These are phyloP conservation scores for Deinandra increscens DNA, from an alignment of 129 eudicot species.

Conservation along the genomic window DNA sequence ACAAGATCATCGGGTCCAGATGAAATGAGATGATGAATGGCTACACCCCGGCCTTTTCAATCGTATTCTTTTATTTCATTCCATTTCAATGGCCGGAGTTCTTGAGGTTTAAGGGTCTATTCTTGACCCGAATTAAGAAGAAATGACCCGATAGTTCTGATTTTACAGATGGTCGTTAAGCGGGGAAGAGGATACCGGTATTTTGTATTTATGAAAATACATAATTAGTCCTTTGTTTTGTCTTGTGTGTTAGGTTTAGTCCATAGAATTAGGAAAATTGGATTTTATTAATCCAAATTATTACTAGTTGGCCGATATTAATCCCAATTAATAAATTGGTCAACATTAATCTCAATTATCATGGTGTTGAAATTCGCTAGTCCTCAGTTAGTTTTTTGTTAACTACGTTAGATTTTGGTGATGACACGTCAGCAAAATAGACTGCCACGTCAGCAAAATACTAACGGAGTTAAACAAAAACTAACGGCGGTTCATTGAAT, in stretches of 20 bases:
- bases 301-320: too few relatives aligned
- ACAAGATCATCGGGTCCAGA: neutral
- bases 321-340: too few relatives aligned
- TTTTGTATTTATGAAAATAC: neutral
- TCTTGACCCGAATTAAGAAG: slow-evolving; percentile 17
- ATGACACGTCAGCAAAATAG: too few relatives aligned
- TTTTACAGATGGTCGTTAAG: neutral
- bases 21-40: neutral
- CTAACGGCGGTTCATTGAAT: too few relatives aligned
- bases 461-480: too few relatives aligned
- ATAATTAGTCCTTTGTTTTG: slow-evolving; percentile 25
- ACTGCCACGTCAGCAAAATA: too few relatives aligned
- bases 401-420: too few relatives aligned
- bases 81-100: slow-evolving; percentile 25
- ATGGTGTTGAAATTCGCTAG: too few relatives aligned
- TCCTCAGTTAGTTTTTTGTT: too few relatives aligned
- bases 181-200: slow-evolving; percentile 28
- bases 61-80: slow-evolving; percentile 6
- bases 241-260: neutral
- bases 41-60: slow-evolving; percentile 16
- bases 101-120: neutral
- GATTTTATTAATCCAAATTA: too few relatives aligned
- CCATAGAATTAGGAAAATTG: too few relatives aligned
- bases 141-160: slow-evolving; percentile 12
- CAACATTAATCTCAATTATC: too few relatives aligned